Base-by-base conservation (phyloP, 441 rosid genomes). In the Isatis lusitanica region DNA sequence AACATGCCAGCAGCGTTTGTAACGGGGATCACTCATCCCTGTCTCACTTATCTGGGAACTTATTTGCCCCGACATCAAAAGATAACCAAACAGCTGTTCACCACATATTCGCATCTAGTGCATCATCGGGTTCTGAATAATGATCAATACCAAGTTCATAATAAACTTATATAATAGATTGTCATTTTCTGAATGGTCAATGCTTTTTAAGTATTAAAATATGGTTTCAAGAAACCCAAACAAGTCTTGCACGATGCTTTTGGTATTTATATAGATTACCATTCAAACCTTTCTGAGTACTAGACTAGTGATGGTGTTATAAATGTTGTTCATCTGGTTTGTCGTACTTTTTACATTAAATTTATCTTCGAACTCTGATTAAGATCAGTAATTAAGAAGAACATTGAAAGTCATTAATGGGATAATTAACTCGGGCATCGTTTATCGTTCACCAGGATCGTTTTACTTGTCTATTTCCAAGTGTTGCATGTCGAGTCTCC, bases 1-100 rank as follows among this genome's bases (percentile, higher is more conserved):
- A 72, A 63, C 1, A 63, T 56, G 65, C 71, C 35, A 66, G 44
- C 72, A 58, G 39, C 13, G n/a, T 47, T n/a, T 16, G 40, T 38
- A 58, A 16, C 46, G 71, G 59, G 38, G 21, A 6, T 53, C 5
- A 10, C 8, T 35, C 24, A 21, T 21, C 24, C 24, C 24, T 21
- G 24, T 21, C 24, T 5, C 33, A 6, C 28, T 10, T 30, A 17
- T 12, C 42, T 42, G 30, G 9, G 17, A 9, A 63, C 4, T 53
- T 7, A 18, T 17, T 35, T 53, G n/a, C 33, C 10, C 47, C 33
- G 13, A 50, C 43, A 24, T n/a, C 8, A 58, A 58, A 46, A 24
- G 26, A 50, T 9, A 50, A 12, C 55, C 46, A 69, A 30, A 57
- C 53, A 13, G n/a, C n/a, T 44, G 50, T 44, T 6, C 18, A 46